phyloP scores from a whole-genome alignment of 768 basidiomycete species.

The Boletus fagicola region DNA sequence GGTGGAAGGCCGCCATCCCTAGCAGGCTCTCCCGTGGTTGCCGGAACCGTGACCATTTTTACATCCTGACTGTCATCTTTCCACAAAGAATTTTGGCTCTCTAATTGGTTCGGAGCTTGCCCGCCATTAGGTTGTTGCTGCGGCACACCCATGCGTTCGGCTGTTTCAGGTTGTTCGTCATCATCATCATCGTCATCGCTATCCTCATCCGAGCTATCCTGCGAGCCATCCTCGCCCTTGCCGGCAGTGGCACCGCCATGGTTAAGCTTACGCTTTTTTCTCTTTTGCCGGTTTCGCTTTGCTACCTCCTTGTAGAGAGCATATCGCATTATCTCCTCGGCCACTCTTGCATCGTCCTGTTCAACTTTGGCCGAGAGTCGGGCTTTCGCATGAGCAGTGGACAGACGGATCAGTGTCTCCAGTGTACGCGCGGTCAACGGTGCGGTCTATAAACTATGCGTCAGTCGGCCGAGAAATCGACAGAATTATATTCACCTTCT shows the following conservation, averaged over 20 bases:
- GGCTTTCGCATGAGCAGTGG: conserved; percentile 97
- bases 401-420: conserved; percentile 96
- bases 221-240: conserved; percentile 50
- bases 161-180: conserved; percentile 36
- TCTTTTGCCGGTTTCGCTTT: conserved; percentile 59
- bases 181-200: conserved; percentile 44
- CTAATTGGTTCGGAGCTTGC: conserved; percentile 28
- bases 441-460: conserved; percentile 64
- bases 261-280: conserved; percentile 87
- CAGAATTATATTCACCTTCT: conserved; percentile 53
- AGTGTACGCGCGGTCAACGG: conserved; percentile 97
- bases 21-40: conserved; percentile 34
- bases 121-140: conserved; percentile 27
- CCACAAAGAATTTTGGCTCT: conserved; percentile 59
- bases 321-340: conserved; percentile 94
- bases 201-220: conserved; percentile 36
- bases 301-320: conserved; percentile 97
- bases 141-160: conserved; percentile 53
- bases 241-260: conserved; percentile 54
- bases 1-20: conserved; percentile 47
- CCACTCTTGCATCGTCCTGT: conserved; percentile 80
- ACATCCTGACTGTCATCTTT: conserved; percentile 66
- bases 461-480: conserved; percentile 6
- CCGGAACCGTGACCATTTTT: conserved; percentile 53
- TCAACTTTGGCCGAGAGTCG: conserved; percentile 85